Base-by-base conservation (phyloP, 345 rosid genomes). In the Hevea brasiliensis region DNA sequence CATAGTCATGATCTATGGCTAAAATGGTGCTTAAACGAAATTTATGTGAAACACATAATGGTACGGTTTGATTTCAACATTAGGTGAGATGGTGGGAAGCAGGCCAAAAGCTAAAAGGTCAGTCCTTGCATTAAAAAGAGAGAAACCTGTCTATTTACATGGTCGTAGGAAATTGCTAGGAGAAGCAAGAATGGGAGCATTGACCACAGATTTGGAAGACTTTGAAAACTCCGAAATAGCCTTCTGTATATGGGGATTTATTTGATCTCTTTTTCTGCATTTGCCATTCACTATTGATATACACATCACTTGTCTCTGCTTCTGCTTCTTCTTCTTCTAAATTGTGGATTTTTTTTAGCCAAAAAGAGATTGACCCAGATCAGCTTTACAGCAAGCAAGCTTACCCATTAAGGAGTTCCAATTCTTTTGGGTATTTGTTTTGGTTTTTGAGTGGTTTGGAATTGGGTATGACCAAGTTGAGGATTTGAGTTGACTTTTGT, bases 181-280 rank as follows among this genome's bases (percentile, higher is more conserved):
- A 72, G 85, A 78, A 72, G 85, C 82, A 75, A 80, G 81, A 61
- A 81, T 79, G 89, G 92, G 77, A 74, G 79, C 89, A 75, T 86
- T 91, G 98, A 92, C 92, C 96, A 79, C 64, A 79, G 84, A 82
- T 77, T 80, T 77, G 54, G 67, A n/a, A 63, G 84, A 73, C 86
- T 86, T 82, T 70, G 90, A 85, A 81, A 81, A 77, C 85, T 78
- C 84, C 82, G 79, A 73, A 84, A 76, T 79, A 60, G n/a, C 63
- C 84, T 85, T 82, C 82, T 65, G n/a, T 70, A 60, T 69, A 12
- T 75, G 40, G 62, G 15, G 75, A 71, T 62, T 80, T 77, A 20
- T 73, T 75, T 68, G 70, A 80, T 82, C 78, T 74, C 84, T 65
- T 63, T 57, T 8, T 75, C 61, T 61, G 59, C 53, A 23, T 57